These are phyloP conservation scores for Rhodotorula sp. DNA, from an alignment of 1,284 basidiomycete species.

Conservation along the genomic window DNA sequence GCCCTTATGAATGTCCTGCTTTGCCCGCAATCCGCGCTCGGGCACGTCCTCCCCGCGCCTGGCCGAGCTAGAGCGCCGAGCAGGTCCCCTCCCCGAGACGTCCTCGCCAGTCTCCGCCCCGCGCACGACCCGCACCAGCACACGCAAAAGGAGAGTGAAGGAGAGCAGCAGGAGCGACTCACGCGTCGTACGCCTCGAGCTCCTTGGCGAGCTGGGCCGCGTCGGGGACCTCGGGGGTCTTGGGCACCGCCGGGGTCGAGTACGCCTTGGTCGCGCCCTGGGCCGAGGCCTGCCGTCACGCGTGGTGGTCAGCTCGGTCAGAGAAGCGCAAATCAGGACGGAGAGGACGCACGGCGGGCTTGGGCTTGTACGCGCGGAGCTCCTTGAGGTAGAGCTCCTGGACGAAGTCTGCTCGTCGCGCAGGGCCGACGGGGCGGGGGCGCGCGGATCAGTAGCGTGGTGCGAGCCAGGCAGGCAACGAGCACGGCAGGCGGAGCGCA, in stretches of 20 bases:
- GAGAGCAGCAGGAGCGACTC: slow-evolving; percentile 12
- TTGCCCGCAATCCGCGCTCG: too few relatives aligned
- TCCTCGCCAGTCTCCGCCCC: too few relatives aligned
- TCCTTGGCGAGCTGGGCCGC: slow-evolving; percentile 53
- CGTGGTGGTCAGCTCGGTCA: slow-evolving; percentile 25
- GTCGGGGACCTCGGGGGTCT: slow-evolving; percentile 51
- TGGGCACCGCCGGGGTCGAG: slow-evolving; percentile 52
- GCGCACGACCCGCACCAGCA: too few relatives aligned
- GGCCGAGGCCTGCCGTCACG: slow-evolving; percentile 39
- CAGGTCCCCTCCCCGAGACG: too few relatives aligned
- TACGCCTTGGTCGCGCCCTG: slow-evolving; percentile 54
- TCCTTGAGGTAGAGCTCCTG: slow-evolving; percentile 56
- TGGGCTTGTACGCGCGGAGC: slow-evolving; percentile 56
- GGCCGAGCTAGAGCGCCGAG: too few relatives aligned
- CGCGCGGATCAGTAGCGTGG: neutral
- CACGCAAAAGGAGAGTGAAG: too few relatives aligned
- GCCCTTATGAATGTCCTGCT: too few relatives aligned
- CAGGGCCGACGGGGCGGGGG: neutral
- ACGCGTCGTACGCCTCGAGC: slow-evolving; percentile 52
- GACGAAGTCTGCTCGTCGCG: slow-evolving; percentile 50
- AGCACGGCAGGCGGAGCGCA: neutral
- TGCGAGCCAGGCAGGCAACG: neutral
- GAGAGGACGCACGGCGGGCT: slow-evolving; percentile 46
- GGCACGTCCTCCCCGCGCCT: too few relatives aligned
- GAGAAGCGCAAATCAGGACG: neutral